Evolutionary conservation across 2,329 filamentous ascomycete genomes (phyloP).

Genomic region (Lomentospora prolificans): DNA sequence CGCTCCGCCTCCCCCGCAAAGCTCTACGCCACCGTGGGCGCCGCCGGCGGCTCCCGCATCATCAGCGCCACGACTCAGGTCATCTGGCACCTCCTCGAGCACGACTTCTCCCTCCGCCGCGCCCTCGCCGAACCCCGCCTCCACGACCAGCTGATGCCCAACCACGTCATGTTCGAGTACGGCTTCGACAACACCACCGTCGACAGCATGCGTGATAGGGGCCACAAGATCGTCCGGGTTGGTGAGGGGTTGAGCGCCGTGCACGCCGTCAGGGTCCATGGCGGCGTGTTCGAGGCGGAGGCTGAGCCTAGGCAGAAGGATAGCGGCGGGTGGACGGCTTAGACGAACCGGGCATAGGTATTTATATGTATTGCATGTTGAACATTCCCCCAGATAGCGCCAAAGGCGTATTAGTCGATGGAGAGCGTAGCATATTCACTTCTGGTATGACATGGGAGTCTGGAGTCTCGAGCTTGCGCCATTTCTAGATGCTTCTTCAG

Average conservation of each 20-base stretch:
- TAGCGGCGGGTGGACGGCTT: slow-evolving; percentile 51
- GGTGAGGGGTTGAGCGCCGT: slow-evolving; percentile 54
- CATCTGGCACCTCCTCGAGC: slow-evolving; percentile 63
- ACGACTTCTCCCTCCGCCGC: slow-evolving; percentile 44
- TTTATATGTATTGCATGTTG: neutral
- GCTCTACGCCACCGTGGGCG: slow-evolving; percentile 61
- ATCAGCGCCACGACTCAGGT: slow-evolving; percentile 70
- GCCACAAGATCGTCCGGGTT: slow-evolving; percentile 66
- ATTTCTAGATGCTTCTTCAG: neutral
- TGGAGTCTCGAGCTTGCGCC: too few relatives aligned
- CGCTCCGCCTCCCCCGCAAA: slow-evolving; percentile 16
- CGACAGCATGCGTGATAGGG: slow-evolving; percentile 49
- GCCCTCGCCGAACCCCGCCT: slow-evolving; percentile 59
- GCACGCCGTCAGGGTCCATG: slow-evolving; percentile 53
- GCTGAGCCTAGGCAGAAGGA: slow-evolving; percentile 66
- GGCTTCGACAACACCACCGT: slow-evolving; percentile 56
- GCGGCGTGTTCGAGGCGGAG: slow-evolving; percentile 68
- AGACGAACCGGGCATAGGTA: slow-evolving; percentile 6
- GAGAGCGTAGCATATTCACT: too few relatives aligned
- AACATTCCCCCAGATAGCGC: too few relatives aligned
- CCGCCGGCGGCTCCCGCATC: slow-evolving; percentile 75
- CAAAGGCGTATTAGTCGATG: too few relatives aligned
- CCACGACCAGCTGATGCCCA: slow-evolving; percentile 75
- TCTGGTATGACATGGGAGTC: too few relatives aligned
- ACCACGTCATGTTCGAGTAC: slow-evolving; percentile 58